Evolutionary conservation across 208 protist genomes (phyloP).

Genomic region (Naegleria fowleri): DNA sequence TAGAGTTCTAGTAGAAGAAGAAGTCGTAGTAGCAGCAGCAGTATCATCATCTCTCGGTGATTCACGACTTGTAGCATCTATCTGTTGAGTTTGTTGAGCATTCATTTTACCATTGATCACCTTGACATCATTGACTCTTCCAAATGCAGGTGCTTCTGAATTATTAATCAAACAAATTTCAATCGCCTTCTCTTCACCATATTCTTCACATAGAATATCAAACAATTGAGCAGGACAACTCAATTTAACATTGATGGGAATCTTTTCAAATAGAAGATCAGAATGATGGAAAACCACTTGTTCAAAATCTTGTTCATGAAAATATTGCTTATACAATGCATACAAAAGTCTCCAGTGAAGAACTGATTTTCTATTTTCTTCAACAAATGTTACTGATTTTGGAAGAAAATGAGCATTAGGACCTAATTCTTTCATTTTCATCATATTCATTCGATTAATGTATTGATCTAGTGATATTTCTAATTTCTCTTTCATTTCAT

Average conservation of each 20-base stretch:
- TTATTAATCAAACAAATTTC: neutral
- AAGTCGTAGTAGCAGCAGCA: too few species aligned
- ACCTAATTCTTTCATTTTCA: conserved; percentile 4
- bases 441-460: neutral
- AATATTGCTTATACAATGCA: neutral
- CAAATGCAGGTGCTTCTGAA: neutral
- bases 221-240: conserved; percentile 16
- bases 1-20: too few species aligned
- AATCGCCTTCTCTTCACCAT: neutral
- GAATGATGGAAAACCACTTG: neutral
- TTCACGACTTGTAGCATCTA: too few species aligned
- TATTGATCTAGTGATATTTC: neutral
- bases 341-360: neutral
- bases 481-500: neutral
- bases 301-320: neutral
- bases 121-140: neutral
- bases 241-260: neutral
- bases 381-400: neutral
- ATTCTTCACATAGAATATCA: neutral
- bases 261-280: neutral
- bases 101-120: neutral
- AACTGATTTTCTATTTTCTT: neutral
- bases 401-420: neutral
- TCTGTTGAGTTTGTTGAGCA: neutral
- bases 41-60: too few species aligned